Evolutionary conservation across 345 rosid genomes (phyloP).

Genomic region (Hibiscus tridactylites): DNA sequence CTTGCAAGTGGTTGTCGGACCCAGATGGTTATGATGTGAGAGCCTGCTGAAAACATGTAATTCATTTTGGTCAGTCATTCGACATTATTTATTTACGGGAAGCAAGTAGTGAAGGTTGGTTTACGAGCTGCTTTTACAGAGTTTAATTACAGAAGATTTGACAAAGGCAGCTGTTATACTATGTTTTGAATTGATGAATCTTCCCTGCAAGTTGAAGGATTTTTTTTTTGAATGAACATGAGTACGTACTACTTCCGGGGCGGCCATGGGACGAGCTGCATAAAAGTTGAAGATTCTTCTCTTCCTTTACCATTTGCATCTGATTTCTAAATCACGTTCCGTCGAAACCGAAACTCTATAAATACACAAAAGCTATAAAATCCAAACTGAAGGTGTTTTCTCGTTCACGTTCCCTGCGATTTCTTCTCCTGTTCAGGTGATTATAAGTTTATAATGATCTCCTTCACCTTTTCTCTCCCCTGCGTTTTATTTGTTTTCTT

Average conservation of each 20-base stretch:
- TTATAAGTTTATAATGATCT: too few relatives aligned
- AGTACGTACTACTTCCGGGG: too few relatives aligned
- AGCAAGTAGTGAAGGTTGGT: background rate
- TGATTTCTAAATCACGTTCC: slow-evolving; percentile 15
- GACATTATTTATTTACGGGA: background rate
- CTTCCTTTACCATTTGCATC: background rate
- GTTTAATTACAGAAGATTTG: background rate
- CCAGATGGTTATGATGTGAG: background rate
- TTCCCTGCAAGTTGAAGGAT: background rate
- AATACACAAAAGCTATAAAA: slow-evolving; percentile 9
- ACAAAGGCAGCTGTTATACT: background rate
- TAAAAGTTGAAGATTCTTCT: background rate
- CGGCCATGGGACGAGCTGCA: background rate
- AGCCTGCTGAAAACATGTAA: background rate
- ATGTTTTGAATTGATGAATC: background rate
- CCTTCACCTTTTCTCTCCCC: too few relatives aligned
- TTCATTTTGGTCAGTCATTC: background rate
- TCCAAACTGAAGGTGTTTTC: too few relatives aligned
- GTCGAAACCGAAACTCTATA: slow-evolving; percentile 25
- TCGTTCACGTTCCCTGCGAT: too few relatives aligned
- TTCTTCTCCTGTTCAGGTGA: too few relatives aligned
- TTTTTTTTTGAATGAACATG: background rate
- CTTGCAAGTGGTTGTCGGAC: background rate
- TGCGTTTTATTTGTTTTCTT: too few relatives aligned
- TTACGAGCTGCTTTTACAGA: background rate